Evolutionary conservation across 2,329 filamentous ascomycete species (phyloP).

Genomic region (Exophiala alcalophila): DNA sequence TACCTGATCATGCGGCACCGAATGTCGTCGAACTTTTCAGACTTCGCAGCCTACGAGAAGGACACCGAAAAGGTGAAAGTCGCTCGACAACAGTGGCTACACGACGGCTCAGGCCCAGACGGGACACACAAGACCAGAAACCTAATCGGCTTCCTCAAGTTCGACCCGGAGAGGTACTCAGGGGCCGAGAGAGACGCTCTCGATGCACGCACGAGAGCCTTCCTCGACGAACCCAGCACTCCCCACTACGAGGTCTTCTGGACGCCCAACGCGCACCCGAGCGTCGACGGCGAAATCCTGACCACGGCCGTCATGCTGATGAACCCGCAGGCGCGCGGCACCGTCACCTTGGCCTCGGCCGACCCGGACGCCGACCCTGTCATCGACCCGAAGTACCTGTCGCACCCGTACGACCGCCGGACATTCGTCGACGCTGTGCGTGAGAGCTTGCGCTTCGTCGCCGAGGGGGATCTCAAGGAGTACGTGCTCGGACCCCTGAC

Average conservation of each 20-base stretch:
- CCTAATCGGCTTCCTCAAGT: background rate
- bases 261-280: too few species aligned
- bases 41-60: background rate
- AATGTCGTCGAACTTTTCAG: too few species aligned
- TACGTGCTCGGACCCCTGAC: too few species aligned
- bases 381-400: conserved; percentile 58
- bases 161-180: background rate
- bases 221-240: too few species aligned
- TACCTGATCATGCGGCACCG: too few species aligned
- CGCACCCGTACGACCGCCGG: conserved; percentile 56
- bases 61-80: background rate
- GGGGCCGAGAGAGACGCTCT: too few species aligned
- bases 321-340: conserved; percentile 54
- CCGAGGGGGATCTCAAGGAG: too few species aligned
- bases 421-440: conserved; percentile 58
- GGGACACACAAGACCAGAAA: background rate
- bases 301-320: too few species aligned
- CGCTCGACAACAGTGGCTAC: background rate
- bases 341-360: conserved; percentile 49
- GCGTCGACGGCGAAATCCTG: too few species aligned
- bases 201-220: too few species aligned
- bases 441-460: too few species aligned
- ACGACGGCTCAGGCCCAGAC: background rate
- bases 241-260: too few species aligned
- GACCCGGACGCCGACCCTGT: conserved; percentile 52